Evolutionary conservation across 371 early-diverging fungal species (phyloP).

Genomic region (Vairimorpha necatrix): DNA sequence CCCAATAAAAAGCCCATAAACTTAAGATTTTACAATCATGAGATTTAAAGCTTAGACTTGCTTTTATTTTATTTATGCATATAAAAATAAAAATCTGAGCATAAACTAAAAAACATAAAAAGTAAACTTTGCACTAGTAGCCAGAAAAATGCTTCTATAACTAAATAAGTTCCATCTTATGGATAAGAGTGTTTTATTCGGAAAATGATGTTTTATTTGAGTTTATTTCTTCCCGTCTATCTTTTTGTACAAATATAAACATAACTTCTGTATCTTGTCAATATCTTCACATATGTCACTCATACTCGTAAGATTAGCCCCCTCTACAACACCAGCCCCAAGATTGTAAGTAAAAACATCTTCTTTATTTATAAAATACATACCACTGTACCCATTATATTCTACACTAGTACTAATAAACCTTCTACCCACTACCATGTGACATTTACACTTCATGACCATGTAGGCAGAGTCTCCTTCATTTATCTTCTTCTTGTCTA

Average conservation of each 20-base stretch:
- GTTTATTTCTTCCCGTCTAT: neutral
- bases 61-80: too few species aligned
- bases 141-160: too few species aligned
- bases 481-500: slow-evolving; percentile 5
- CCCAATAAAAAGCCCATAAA: too few species aligned
- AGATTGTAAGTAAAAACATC: neutral
- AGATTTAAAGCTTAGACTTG: too few species aligned
- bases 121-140: too few species aligned
- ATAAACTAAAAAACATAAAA: too few species aligned
- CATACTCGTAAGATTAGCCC: neutral
- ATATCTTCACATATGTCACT: slow-evolving; percentile 5
- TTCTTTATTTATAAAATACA: slow-evolving; percentile 15
- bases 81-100: too few species aligned
- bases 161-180: too few species aligned
- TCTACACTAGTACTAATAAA: slow-evolving; percentile 13
- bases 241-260: slow-evolving; percentile 22
- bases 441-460: slow-evolving; percentile 3
- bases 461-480: neutral
- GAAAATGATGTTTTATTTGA: too few species aligned
- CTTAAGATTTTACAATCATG: too few species aligned
- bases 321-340: neutral
- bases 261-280: slow-evolving; percentile 8
- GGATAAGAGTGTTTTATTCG: too few species aligned
- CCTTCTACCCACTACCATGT: slow-evolving; percentile 4
- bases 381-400: slow-evolving; percentile 6